Conservation (phyloP, 2,329 filamentous ascomycete species). For the Sphaerostilbella broomeana region DNA sequence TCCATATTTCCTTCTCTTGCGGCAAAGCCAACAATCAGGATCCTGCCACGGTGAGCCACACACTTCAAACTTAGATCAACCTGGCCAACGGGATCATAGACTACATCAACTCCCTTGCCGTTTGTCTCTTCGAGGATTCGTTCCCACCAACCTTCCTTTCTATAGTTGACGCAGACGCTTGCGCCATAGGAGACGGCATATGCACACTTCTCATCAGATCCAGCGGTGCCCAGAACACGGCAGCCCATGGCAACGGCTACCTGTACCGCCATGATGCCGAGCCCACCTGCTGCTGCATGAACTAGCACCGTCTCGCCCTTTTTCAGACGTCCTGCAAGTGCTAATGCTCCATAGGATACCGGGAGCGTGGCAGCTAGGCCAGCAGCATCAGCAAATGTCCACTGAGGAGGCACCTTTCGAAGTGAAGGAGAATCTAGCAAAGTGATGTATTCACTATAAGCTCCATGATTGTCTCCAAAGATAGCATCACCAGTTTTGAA, state of each 20-base stretch:
- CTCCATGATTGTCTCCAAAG: conserved; percentile 46
- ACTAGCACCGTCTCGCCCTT: conserved; percentile 46
- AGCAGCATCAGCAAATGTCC: conserved; percentile 44
- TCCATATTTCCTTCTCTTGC: conserved; percentile 48
- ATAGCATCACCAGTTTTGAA: conserved; percentile 44
- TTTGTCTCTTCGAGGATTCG: conserved; percentile 40
- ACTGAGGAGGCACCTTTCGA: conserved; percentile 37
- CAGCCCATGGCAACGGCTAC: conserved; percentile 47
- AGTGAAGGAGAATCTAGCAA: conserved; percentile 30
- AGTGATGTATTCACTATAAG: conserved; percentile 46
- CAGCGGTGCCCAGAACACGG: conserved; percentile 46
- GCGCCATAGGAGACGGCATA: conserved; percentile 36
- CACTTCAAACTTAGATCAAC: conserved; percentile 49
- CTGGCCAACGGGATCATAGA: conserved; percentile 52
- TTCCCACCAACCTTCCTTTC: conserved; percentile 40
- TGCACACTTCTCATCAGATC: conserved; percentile 37
- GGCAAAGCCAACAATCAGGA: conserved; percentile 54
- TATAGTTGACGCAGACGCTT: conserved; percentile 36
- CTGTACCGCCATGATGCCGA: conserved; percentile 51
- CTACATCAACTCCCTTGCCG: conserved; percentile 47
- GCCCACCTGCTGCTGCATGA: conserved; percentile 47
- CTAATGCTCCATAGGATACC: conserved; percentile 46
- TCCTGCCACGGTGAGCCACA: conserved; percentile 44
- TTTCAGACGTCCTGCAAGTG: conserved; percentile 34
- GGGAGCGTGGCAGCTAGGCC: conserved; percentile 47